These are phyloP conservation scores for Pinguiococcus pyrenoidosus DNA, from an alignment of 108 stramenopile species.

Conservation along the genomic window DNA sequence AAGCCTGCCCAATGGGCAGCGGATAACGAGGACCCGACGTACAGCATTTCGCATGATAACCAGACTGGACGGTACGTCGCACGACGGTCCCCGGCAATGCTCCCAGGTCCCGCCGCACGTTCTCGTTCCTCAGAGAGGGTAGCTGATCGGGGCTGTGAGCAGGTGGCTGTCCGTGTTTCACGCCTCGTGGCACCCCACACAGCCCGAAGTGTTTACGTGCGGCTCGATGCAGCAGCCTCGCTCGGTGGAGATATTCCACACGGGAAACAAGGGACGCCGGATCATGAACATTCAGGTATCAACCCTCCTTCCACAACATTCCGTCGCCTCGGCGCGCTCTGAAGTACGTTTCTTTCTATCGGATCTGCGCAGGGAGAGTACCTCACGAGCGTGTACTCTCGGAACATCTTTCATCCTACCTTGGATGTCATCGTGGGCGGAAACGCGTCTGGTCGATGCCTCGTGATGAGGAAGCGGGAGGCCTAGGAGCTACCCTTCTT, in stretches of 20 bases:
- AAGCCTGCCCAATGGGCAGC: background rate
- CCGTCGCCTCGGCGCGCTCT: too few relatives aligned
- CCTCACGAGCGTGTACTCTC: conserved; percentile 15
- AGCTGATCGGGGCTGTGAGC: too few relatives aligned
- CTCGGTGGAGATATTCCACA: background rate
- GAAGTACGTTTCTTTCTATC: conserved; percentile 11
- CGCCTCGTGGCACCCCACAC: conserved; percentile 17
- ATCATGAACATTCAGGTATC: background rate
- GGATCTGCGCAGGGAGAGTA: conserved; percentile 8
- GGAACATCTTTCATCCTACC: conserved; percentile 9
- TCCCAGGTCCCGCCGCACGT: too few relatives aligned
- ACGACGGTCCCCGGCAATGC: too few relatives aligned
- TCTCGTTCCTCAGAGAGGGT: too few relatives aligned
- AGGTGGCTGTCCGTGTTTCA: conserved; percentile 3
- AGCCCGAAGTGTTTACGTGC: conserved; percentile 2
- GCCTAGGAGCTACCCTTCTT: too few relatives aligned
- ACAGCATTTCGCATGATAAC: conserved; percentile 14
- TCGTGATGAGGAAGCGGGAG: too few relatives aligned
- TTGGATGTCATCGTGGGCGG: conserved; percentile 7
- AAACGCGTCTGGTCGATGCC: conserved; percentile 13
- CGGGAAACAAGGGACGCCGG: background rate
- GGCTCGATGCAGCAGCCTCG: conserved; percentile 23
- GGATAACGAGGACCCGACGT: background rate
- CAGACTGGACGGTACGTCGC: conserved; percentile 11
- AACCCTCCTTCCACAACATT: background rate